Base-by-base conservation (phyloP, 2,329 filamentous ascomycete genomes). In the Ascochyta koolunga region DNA sequence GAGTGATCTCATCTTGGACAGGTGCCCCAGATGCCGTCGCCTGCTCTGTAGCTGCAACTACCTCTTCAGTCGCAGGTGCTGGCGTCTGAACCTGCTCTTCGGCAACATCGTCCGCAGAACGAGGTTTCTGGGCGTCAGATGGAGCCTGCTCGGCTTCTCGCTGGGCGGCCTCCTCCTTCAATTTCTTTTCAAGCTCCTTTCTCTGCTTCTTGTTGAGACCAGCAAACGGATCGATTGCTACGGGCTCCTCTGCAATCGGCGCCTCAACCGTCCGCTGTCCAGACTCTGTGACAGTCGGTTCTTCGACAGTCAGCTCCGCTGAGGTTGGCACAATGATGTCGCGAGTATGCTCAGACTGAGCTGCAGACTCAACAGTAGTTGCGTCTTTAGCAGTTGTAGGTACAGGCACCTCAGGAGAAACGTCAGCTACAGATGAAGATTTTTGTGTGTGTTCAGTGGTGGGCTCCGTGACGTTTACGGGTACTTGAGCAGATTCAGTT, bases 111-210 rank as follows among this genome's bases (percentile, higher is more conserved):
- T 37, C 22, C 16, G 33, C 25, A 16, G 21, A 21, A 24, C 24
- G 8, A n/a, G 5, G 21, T 13, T 19, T 16, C 4, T n/a, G 31
- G 8, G 19, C 19, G 16, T 36, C 47, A 16, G 36, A 33, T 13
- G 27, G 32, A 44, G 40, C 45, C 33, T 13, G 18, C 10, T 56
- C 50, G 21, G 36, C 47, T 11, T 46, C 48, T 33, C 51, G 41
- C 24, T 48, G 22, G 4, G 24, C 42, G 10, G 42, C 50, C 10
- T 50, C 48, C 15, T 40, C 50, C n/a, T 50, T 50, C 10, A 47
- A 32, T 7, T 44, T 77, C 60, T 59, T 55, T 39, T 67, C 56
- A 8, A 69, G 56, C 51, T 64, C 68, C 60, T 68, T 70, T 43
- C 50, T 39, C 22, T 49, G 39, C 16, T 35, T 49, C 44, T 54